A percentile compares a stretch with the other conserved stretches of the same genome.
Evolutionary conservation across 164 flowering plant species (phyloP).

Genomic region (Sedum album): DNA sequence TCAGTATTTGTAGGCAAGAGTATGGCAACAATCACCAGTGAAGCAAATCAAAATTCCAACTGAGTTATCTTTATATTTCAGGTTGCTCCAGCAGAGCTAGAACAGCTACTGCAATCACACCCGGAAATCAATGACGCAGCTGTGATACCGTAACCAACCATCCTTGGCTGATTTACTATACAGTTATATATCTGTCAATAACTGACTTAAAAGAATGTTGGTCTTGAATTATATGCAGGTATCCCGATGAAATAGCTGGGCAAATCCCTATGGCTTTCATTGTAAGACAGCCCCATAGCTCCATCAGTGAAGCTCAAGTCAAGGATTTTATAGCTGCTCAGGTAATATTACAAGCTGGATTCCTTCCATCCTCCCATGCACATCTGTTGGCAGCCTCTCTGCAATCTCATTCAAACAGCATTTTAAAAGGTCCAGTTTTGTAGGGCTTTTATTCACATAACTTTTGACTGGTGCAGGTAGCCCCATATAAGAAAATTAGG

Average conservation of each 20-base stretch:
- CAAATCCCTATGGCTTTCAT: constrained; percentile 34
- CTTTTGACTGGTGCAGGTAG: constrained; percentile 27
- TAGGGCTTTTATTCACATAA: background rate
- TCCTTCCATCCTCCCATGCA: too few relatives aligned
- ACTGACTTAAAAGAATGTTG: too few relatives aligned
- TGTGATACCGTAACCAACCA: constrained; percentile 37
- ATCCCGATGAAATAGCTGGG: constrained; percentile 34
- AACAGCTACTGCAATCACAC: constrained; percentile 41
- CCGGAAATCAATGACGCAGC: constrained; percentile 50
- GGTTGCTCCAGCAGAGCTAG: constrained; percentile 67
- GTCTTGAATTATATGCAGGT: constrained; percentile 11
- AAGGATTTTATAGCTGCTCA: constrained; percentile 25
- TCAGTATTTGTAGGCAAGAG: background rate
- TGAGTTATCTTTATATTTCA: constrained; percentile 4
- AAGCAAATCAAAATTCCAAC: background rate
- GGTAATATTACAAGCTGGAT: constrained; percentile 15
- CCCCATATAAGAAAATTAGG: constrained; percentile 49
- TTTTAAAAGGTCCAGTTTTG: too few relatives aligned
- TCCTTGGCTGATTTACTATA: background rate
- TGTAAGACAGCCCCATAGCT: constrained; percentile 20
- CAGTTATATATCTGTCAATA: background rate
- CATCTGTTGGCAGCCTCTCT: background rate
- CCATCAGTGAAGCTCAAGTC: constrained; percentile 18
- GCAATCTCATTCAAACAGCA: background rate
- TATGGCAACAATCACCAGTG: too few relatives aligned